Percentiles rank a stretch among this genome's conserved stretches.
phyloP scores from a whole-genome alignment of 495 filamentous ascomycete species.

The Haplographium delicatum region DNA sequence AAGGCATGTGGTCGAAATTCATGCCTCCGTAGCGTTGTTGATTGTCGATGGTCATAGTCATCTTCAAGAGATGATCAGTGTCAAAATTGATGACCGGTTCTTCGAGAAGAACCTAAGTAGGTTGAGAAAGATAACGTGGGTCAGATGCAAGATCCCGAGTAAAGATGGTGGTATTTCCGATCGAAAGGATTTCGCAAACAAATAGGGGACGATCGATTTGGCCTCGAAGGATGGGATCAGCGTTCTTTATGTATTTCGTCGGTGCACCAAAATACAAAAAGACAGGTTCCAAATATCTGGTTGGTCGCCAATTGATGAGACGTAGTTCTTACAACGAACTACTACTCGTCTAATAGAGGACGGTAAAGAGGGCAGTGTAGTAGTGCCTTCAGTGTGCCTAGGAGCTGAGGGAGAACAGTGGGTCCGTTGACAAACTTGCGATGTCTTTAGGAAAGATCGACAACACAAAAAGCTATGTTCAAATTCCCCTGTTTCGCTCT shows the following conservation, averaged over 20 bases:
- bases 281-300: conserved; percentile 12
- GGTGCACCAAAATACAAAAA: conserved; percentile 7
- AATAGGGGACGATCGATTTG: conserved; percentile 34
- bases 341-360: conserved; percentile 12
- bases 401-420: conserved; percentile 2
- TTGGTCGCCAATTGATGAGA: conserved; percentile 8
- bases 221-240: conserved; percentile 58
- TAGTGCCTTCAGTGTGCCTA: background rate
- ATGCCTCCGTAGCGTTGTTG: conserved; percentile 76
- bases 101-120: conserved; percentile 24
- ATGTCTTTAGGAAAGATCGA: conserved; percentile 23
- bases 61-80: conserved; percentile 32
- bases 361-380: conserved; percentile 2
- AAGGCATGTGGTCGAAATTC: conserved; percentile 74
- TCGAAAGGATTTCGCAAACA: conserved; percentile 3
- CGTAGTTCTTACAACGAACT: background rate
- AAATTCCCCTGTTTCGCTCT: background rate
- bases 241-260: conserved; percentile 63
- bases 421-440: conserved; percentile 2
- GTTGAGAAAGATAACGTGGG: conserved; percentile 34
- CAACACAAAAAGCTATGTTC: conserved; percentile 8
- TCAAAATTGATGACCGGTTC: conserved; percentile 3
- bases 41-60: conserved; percentile 88
- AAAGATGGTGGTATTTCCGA: conserved; percentile 12
- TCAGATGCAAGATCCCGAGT: conserved; percentile 46